phyloP scores from a whole-genome alignment of 257 asterid species.

The Solanum acaule region DNA sequence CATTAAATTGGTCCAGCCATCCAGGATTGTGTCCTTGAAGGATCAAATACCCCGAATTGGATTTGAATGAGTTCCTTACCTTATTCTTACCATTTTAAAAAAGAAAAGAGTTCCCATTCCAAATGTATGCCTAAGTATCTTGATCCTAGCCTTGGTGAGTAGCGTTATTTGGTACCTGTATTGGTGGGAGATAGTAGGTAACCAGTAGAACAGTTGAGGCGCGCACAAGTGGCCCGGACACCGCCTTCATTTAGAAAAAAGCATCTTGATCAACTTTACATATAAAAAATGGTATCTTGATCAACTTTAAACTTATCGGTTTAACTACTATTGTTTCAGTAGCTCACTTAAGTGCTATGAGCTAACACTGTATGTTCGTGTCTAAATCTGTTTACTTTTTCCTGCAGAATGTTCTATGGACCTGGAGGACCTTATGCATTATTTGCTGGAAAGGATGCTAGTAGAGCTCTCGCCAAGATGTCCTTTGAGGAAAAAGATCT shows the following conservation, averaged over 20 bases:
- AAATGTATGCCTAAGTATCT: not conserved
- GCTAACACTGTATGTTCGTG: not conserved
- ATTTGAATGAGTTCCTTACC: not conserved
- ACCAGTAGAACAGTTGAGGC: not conserved
- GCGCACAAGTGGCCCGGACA: not conserved
- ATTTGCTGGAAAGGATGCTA: conserved; percentile 92
- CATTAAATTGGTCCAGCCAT: not conserved
- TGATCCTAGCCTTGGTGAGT: not conserved
- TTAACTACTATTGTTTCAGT: not conserved
- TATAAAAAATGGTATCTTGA: not conserved
- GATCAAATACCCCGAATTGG: not conserved
- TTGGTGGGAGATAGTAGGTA: not conserved
- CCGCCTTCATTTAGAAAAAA: not conserved
- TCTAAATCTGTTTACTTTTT: not conserved
- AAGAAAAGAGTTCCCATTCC: not conserved
- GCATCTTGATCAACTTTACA: not conserved
- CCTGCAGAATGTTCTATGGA: conserved; percentile 64
- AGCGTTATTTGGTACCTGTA: not conserved
- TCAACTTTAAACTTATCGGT: not conserved
- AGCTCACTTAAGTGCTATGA: not conserved
- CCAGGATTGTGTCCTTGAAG: not conserved
- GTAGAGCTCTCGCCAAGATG: conserved; percentile 94
- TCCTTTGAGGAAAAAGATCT: conserved; percentile 78
- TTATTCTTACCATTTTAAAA: not conserved
- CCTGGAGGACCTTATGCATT: conserved; percentile 94